phyloP scores from a whole-genome alignment of 2,329 filamentous ascomycete genomes.

The Coniochaeta sp. region DNA sequence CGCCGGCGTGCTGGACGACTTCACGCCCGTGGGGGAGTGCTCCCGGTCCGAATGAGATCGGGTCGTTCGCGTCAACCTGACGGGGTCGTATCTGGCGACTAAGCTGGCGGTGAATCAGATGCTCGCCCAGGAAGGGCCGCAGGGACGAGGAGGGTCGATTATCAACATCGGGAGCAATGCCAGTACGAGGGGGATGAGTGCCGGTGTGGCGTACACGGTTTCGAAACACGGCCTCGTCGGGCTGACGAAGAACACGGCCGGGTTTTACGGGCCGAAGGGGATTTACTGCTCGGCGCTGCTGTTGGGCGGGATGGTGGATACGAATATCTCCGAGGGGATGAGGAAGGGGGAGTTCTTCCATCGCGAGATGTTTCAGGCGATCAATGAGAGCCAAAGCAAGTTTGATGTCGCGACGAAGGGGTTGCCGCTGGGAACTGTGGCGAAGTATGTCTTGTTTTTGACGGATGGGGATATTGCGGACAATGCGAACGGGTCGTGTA shows the following conservation, averaged over 20 bases:
- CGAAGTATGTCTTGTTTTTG: constrained; percentile 30
- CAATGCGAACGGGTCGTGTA: constrained; percentile 23
- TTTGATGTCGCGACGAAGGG: constrained; percentile 19
- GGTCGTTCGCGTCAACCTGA: constrained; percentile 50
- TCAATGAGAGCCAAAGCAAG: constrained; percentile 18
- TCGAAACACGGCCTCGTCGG: constrained; percentile 19
- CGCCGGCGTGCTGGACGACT: constrained; percentile 49
- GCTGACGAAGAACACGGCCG: constrained; percentile 48
- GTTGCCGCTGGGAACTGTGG: constrained; percentile 27
- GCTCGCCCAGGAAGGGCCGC: constrained; percentile 28
- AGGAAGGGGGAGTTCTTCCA: constrained; percentile 21
- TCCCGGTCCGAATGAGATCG: constrained; percentile 41
- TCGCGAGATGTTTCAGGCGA: constrained; percentile 21
- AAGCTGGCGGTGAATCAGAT: constrained; percentile 43
- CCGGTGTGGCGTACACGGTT: constrained; percentile 19
- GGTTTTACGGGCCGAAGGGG: constrained; percentile 45
- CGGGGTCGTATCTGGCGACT: constrained; percentile 44
- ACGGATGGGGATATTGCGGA: constrained; percentile 24
- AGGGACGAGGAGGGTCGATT: constrained; percentile 37
- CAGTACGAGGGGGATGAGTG: constrained; percentile 27
- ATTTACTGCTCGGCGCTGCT: constrained; percentile 45
- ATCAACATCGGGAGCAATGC: constrained; percentile 46
- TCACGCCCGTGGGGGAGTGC: constrained; percentile 42
- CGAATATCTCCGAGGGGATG: constrained; percentile 44
- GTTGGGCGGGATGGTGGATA: constrained; percentile 43